Evolutionary conservation across 1,284 basidiomycete species (phyloP).

Genomic region (Cutaneotrichosporon cavernicola): DNA sequence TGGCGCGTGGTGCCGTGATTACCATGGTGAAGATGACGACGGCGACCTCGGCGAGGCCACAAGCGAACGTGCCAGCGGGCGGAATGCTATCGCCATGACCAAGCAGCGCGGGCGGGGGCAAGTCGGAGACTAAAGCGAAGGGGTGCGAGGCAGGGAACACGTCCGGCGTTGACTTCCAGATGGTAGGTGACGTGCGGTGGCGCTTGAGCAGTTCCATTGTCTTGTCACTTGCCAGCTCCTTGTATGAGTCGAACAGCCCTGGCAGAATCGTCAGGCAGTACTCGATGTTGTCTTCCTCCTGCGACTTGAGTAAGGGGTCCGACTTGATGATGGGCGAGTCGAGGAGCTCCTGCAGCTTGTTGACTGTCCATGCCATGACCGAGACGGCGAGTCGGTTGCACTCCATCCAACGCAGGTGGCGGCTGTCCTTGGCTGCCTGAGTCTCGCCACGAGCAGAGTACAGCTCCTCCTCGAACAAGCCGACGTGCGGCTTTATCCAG

Average conservation of each 20-base stretch:
- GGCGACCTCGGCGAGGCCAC: constrained; percentile 79
- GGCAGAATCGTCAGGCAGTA: constrained; percentile 82
- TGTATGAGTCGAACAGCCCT: constrained; percentile 79
- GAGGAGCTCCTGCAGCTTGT: constrained; percentile 79
- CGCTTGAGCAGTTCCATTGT: constrained; percentile 70
- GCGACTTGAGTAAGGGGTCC: constrained; percentile 63
- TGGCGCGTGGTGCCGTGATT: constrained; percentile 71
- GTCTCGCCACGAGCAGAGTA: constrained; percentile 25
- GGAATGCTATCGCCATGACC: constrained; percentile 34
- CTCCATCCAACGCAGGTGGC: constrained; percentile 86
- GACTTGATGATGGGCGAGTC: constrained; percentile 65
- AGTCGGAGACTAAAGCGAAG: constrained; percentile 75
- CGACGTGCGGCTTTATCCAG: constrained; percentile 94
- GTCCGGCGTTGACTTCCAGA: constrained; percentile 67
- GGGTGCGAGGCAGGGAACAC: constrained; percentile 93
- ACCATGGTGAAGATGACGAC: constrained; percentile 81
- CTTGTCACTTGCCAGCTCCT: constrained; percentile 70
- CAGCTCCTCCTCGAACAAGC: constrained; percentile 66
- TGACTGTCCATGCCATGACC: constrained; percentile 84
- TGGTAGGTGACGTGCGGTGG: constrained; percentile 61
- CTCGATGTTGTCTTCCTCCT: constrained; percentile 93
- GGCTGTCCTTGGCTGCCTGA: constrained; percentile 61
- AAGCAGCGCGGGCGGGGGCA: constrained; percentile 59
- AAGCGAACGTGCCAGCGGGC: constrained; percentile 64
- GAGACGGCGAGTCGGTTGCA: constrained; percentile 67